These are phyloP conservation scores for Combretum micranthum DNA, from an alignment of 345 rosid genomes.

Conservation along the genomic window DNA sequence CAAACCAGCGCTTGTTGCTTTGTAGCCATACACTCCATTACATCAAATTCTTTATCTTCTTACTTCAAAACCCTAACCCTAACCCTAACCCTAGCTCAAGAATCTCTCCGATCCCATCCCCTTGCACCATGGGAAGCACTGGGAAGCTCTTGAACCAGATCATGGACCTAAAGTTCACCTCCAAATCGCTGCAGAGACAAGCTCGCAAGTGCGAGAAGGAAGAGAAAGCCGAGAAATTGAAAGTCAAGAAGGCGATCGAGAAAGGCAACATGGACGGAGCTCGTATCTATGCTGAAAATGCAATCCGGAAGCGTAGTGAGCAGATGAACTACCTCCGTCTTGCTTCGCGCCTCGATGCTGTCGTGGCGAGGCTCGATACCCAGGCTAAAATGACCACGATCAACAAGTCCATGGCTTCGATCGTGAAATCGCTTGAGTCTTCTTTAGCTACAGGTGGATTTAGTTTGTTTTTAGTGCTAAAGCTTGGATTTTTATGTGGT, in stretches of 20 bases:
- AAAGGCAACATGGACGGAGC: conserved; percentile 99
- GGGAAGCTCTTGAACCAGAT: conserved; percentile 93
- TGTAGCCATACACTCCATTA: no score
- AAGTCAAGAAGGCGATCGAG: conserved; percentile 97
- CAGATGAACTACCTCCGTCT: conserved; percentile 98
- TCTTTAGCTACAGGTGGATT: conserved; percentile 67
- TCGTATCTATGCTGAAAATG: conserved; percentile 95
- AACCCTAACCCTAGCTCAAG: background rate
- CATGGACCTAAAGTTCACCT: conserved; percentile 88
- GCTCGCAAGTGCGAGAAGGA: conserved; percentile 97
- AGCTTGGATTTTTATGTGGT: background rate
- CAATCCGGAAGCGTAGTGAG: conserved; percentile 90
- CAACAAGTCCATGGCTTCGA: conserved; percentile 78
- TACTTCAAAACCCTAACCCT: conserved; percentile 4
- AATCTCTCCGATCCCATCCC: background rate
- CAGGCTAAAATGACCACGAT: conserved; percentile 95
- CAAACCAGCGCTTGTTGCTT: no score
- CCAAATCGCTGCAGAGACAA: conserved; percentile 89
- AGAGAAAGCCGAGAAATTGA: conserved; percentile 91
- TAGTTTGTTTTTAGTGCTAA: background rate
- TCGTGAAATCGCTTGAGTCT: conserved; percentile 94
- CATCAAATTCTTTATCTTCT: no score
- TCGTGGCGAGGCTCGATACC: conserved; percentile 86
- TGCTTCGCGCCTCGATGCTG: conserved; percentile 90
- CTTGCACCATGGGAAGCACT: conserved; percentile 64